Conservation (phyloP, 2,329 filamentous ascomycete genomes). For the Akanthomyces dipterigenus region DNA sequence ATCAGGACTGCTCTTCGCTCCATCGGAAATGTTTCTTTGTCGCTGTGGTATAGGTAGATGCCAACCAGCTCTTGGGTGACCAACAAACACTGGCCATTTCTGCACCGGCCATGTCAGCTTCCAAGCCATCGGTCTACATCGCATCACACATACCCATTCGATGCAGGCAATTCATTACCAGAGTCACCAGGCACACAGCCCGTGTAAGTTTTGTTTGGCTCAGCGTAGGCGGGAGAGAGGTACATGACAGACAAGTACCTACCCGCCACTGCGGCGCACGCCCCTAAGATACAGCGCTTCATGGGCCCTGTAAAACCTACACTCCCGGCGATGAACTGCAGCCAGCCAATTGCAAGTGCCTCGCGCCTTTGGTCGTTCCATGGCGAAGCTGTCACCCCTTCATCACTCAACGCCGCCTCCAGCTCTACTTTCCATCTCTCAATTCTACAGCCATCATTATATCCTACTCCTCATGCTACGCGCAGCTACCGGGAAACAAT, state of each 20-base stretch:
- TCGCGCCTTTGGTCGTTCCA: not conserved
- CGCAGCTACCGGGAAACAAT: too few species aligned
- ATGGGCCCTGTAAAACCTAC: not conserved
- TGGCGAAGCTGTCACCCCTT: not conserved
- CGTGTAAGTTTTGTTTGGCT: not conserved
- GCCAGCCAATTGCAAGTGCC: too few species aligned
- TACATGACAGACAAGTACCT: not conserved
- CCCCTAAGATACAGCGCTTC: not conserved
- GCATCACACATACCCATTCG: not conserved
- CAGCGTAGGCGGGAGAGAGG: not conserved
- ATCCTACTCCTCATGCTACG: too few species aligned
- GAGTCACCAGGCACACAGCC: not conserved
- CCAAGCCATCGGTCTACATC: not conserved
- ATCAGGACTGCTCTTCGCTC: not conserved
- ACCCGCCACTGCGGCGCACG: not conserved
- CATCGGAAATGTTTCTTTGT: not conserved
- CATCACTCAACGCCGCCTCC: not conserved
- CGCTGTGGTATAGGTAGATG: too few species aligned
- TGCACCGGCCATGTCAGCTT: not conserved
- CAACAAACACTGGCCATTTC: not conserved
- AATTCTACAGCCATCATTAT: not conserved
- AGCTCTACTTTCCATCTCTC: not conserved
- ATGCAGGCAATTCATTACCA: too few species aligned
- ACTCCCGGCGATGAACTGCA: too few species aligned
- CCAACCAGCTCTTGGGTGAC: not conserved